Conservation (phyloP, 345 rosid genomes). For the Populus simonii region DNA sequence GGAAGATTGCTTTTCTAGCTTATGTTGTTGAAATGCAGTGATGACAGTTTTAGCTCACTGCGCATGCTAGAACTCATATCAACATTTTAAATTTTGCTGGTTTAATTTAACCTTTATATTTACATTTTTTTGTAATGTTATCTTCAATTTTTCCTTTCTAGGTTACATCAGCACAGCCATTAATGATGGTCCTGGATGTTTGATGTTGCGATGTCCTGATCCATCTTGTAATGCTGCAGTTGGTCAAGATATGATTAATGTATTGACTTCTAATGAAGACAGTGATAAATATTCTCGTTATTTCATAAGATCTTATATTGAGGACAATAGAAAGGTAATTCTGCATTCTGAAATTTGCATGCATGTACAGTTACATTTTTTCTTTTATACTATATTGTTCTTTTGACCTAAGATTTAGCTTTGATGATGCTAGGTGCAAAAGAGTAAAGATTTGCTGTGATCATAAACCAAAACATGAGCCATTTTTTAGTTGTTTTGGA, state of each 20-base stretch:
- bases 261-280: constrained; percentile 28
- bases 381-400: neutral
- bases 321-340: constrained; percentile 33
- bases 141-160: neutral
- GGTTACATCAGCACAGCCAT: constrained; percentile 37
- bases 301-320: constrained; percentile 34
- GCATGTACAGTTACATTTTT: neutral
- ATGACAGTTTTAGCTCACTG: neutral
- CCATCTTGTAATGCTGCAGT: constrained; percentile 39
- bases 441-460: neutral
- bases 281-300: constrained; percentile 27
- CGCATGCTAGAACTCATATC: neutral
- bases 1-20: neutral
- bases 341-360: constrained; percentile 9
- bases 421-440: neutral
- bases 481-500: neutral
- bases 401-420: neutral
- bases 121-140: neutral
- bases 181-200: constrained; percentile 43
- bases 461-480: neutral
- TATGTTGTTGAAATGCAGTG: neutral
- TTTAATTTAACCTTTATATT: neutral
- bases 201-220: constrained; percentile 41
- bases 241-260: constrained; percentile 34
- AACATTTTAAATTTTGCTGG: neutral